A percentile compares a stretch with the other conserved stretches of the same genome.
Conservation (phyloP, 768 basidiomycete genomes). For the Tulasnella sp. region DNA sequence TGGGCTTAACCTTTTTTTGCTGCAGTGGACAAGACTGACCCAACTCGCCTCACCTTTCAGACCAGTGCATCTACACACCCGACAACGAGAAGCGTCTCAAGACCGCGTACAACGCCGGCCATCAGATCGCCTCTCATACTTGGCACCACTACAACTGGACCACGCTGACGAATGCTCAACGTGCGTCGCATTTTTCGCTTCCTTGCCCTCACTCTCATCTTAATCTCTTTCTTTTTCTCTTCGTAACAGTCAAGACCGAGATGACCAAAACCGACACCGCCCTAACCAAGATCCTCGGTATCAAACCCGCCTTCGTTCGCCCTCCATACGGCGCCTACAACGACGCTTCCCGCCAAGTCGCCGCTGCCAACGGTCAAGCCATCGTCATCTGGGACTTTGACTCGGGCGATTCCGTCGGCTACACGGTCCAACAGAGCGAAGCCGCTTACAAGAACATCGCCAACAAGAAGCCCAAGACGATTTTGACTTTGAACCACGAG, state of each 20-base stretch:
- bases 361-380: background rate
- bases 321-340: slow-evolving; percentile 16
- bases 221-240: background rate
- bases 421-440: background rate
- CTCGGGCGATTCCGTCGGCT: slow-evolving; percentile 18
- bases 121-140: background rate
- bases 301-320: slow-evolving; percentile 18
- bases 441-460: background rate
- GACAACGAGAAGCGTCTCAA: background rate
- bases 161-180: background rate
- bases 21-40: no score
- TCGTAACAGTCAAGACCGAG: background rate
- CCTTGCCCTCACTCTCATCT: background rate
- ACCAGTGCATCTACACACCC: background rate
- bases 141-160: background rate
- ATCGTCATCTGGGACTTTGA: slow-evolving; percentile 21
- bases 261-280: background rate
- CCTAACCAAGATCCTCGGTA: background rate
- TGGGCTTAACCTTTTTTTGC: background rate
- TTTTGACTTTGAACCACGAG: slow-evolving; percentile 9
- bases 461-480: background rate
- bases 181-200: background rate
- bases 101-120: background rate
- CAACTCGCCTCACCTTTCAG: no score
- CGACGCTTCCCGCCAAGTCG: background rate